These are phyloP conservation scores for Boletus reticulatus DNA, from an alignment of 768 basidiomycete genomes.

Conservation along the genomic window DNA sequence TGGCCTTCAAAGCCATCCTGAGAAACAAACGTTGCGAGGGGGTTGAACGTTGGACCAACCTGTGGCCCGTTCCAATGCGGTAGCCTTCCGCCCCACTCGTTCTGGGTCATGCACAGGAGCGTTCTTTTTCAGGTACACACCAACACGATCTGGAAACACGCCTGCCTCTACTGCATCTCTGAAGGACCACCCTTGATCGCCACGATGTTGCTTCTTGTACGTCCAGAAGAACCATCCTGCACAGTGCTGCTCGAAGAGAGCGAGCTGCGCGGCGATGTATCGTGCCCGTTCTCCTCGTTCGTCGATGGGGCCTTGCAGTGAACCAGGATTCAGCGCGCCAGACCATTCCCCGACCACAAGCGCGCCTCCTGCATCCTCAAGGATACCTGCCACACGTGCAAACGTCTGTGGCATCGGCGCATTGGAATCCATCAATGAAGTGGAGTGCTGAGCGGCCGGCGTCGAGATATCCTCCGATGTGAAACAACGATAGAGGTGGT, in stretches of 20 bases:
- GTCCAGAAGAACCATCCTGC: conserved; percentile 88
- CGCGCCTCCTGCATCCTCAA: conserved; percentile 42
- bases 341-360: conserved; percentile 81
- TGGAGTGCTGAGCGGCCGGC: conserved; percentile 53
- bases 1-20: conserved; percentile 28
- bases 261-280: conserved; percentile 64
- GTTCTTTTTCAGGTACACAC: conserved; percentile 34
- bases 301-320: conserved; percentile 46
- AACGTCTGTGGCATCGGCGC: conserved; percentile 42
- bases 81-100: conserved; percentile 27
- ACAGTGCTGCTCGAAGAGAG: conserved; percentile 58
- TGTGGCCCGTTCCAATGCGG: conserved; percentile 30
- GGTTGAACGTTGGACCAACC: conserved; percentile 22
- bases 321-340: conserved; percentile 67
- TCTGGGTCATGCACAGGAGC: conserved; percentile 17
- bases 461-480: conserved; percentile 55
- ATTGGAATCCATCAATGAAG: conserved; percentile 41
- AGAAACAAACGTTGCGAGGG: conserved; percentile 17
- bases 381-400: conserved; percentile 35
- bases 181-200: conserved; percentile 76
- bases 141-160: conserved; percentile 56
- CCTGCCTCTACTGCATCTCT: conserved; percentile 60
- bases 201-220: conserved; percentile 62
- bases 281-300: conserved; percentile 41
- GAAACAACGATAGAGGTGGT: conserved; percentile 84